Evolutionary conservation across 2,329 filamentous ascomycete species (phyloP), one percentile per base, ranked within the genome.

Genomic region (Exophiala dermatitidis): DNA sequence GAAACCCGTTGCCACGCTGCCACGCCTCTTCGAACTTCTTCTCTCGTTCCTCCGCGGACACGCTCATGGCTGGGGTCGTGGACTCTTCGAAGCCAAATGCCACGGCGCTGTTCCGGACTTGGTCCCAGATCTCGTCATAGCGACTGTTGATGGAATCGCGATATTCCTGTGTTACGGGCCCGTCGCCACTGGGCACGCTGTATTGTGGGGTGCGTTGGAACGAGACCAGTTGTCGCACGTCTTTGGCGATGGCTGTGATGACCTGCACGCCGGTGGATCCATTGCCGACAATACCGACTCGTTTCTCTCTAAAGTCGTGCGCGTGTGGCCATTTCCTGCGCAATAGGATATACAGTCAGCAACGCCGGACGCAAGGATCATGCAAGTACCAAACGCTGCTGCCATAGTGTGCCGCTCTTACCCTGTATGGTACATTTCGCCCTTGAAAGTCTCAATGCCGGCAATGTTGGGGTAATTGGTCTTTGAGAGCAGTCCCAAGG

Each of bases 261-360:
- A 63, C 57, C 42, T 74, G 72, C 3, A 74, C 68, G 5, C 68
- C 72, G 0, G 71, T 72, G 2, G 71, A 69, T 4, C 72, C 72
- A 5, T 69, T 72, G 1, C 72, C 72, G 12, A 74, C 68, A 1
- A 74, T 63, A 3, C 68, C 72, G 6, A 72, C 65, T 3, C 68
- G 67, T 45, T 61, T 62, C 12, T 48, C 50, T 2, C 19, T 61
- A 7, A 58, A 28, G 32, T 57, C 50, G 44, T 53, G 40, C 10
- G 34, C 32, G 7, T 43, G 12, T 46, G 73, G 66, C 74, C 74
- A 77, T 7, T 69, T 66, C 19, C 40, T 43, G 19, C 10, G 40
- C 12, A 3, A 12, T 29, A 26, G 40, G 40, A 30, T 19, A 19
- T 19, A 19, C 19, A 19, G 19, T 19, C 19, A 19, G 19, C 19